Evolutionary conservation across 768 basidiomycete genomes (phyloP).

Genomic region (Boletus barrowsii): DNA sequence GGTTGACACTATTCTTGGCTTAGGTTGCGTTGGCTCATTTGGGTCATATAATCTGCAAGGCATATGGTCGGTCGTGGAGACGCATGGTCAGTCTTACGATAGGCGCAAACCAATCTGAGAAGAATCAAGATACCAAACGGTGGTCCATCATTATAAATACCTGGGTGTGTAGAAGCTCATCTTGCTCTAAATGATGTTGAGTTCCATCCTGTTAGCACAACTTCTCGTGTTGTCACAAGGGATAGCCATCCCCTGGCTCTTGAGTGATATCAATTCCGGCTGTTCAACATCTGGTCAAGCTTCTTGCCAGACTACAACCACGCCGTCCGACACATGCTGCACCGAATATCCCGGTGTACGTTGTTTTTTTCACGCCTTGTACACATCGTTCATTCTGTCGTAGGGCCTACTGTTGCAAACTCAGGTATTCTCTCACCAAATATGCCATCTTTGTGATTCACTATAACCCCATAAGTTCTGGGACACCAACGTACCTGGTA

Average conservation of each 20-base stretch:
- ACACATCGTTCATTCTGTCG: background rate
- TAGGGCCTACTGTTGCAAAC: conserved; percentile 62
- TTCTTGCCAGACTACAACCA: conserved; percentile 54
- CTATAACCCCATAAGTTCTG: conserved; percentile 51
- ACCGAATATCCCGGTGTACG: conserved; percentile 64
- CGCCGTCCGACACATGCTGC: conserved; percentile 51
- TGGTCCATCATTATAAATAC: conserved; percentile 15
- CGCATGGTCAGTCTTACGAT: too few species aligned
- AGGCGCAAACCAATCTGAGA: background rate
- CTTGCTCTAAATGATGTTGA: conserved; percentile 5
- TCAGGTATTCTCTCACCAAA: conserved; percentile 34
- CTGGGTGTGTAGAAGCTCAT: background rate
- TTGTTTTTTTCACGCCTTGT: conserved; percentile 11
- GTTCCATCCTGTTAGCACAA: conserved; percentile 20
- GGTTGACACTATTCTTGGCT: too few species aligned
- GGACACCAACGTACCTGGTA: conserved; percentile 63
- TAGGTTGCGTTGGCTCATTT: too few species aligned
- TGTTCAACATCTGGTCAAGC: conserved; percentile 36
- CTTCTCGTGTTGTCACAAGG: conserved; percentile 18
- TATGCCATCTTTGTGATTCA: background rate
- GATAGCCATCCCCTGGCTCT: conserved; percentile 21
- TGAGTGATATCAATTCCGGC: conserved; percentile 42
- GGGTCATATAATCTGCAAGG: too few species aligned
- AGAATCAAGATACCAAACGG: background rate
- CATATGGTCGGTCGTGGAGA: too few species aligned